These are phyloP conservation scores for Alternaria sp. DNA, from an alignment of 2,329 filamentous ascomycete genomes.

Conservation along the genomic window DNA sequence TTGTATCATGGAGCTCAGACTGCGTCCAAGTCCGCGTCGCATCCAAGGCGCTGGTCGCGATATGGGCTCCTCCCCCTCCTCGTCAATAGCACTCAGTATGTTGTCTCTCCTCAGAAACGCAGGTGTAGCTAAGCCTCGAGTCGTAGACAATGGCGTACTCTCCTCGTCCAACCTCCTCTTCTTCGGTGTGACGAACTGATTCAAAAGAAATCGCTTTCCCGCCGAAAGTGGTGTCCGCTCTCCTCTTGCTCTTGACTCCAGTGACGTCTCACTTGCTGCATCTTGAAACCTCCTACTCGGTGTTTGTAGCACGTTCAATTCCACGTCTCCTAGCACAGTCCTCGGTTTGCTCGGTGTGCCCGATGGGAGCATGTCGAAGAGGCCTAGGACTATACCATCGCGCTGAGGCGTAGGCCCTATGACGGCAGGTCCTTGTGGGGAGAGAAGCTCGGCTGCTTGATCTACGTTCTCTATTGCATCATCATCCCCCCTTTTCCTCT, in stretches of 20 bases:
- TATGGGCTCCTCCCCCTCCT: conserved; percentile 58
- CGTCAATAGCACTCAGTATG: conserved; percentile 63
- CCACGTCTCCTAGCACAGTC: conserved; percentile 42
- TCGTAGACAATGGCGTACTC: conserved; percentile 46
- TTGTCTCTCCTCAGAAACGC: conserved; percentile 70
- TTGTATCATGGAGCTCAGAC: conserved; percentile 77
- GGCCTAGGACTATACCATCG: conserved; percentile 76
- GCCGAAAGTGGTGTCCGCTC: conserved; percentile 61
- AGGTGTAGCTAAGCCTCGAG: conserved; percentile 69
- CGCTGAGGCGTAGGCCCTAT: conserved; percentile 83
- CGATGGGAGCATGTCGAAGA: conserved; percentile 75
- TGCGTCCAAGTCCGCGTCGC: conserved; percentile 64
- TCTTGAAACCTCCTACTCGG: conserved; percentile 48
- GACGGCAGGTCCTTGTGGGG: conserved; percentile 44
- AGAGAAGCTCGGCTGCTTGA: conserved; percentile 31
- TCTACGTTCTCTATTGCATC: conserved; percentile 23
- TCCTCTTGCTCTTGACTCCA: conserved; percentile 42
- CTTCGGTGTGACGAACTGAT: conserved; percentile 70
- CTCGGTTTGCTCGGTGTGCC: conserved; percentile 54
- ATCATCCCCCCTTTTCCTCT: conserved; percentile 43
- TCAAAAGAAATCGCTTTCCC: conserved; percentile 68
- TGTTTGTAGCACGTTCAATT: conserved; percentile 50
- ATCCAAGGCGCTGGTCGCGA: conserved; percentile 54
- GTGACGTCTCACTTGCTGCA: conserved; percentile 38
- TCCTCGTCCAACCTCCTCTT: conserved; percentile 55